Conservation (phyloP, 2,329 filamentous ascomycete species). For the Aschersonia sp. region DNA sequence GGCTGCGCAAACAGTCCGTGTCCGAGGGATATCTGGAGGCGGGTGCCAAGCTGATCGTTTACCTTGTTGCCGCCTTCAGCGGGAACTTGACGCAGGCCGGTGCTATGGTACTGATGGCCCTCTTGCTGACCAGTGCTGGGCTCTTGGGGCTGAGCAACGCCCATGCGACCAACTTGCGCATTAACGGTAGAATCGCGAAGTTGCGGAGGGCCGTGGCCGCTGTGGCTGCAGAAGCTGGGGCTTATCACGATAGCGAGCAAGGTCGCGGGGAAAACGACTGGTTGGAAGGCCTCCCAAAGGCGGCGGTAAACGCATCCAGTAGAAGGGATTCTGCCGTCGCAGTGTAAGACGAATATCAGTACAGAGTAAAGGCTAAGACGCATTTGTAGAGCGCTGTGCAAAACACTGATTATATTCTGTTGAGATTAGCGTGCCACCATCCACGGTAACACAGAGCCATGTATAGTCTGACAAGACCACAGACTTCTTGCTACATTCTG, state of each 20-base stretch:
- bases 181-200: slow-evolving; percentile 33
- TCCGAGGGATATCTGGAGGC: slow-evolving; percentile 37
- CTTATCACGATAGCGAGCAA: background rate
- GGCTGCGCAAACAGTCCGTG: slow-evolving; percentile 37
- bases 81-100: slow-evolving; percentile 40
- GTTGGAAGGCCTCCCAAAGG: background rate
- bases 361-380: too few species aligned
- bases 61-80: slow-evolving; percentile 38
- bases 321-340: too few species aligned
- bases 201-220: slow-evolving; percentile 7
- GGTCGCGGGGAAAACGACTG: background rate
- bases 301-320: too few species aligned
- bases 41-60: slow-evolving; percentile 40
- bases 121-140: slow-evolving; percentile 37
- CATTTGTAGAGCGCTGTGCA: too few species aligned
- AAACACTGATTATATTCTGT: too few species aligned
- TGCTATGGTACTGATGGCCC: slow-evolving; percentile 32
- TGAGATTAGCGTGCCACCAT: too few species aligned
- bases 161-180: slow-evolving; percentile 28
- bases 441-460: too few species aligned
- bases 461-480: too few species aligned
- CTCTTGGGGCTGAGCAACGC: slow-evolving; percentile 40
- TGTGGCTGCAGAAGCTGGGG: background rate
- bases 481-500: too few species aligned
- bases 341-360: too few species aligned